Conservation (phyloP, 1,139 yeast genomes). For the Debaryomyces coudertii region DNA sequence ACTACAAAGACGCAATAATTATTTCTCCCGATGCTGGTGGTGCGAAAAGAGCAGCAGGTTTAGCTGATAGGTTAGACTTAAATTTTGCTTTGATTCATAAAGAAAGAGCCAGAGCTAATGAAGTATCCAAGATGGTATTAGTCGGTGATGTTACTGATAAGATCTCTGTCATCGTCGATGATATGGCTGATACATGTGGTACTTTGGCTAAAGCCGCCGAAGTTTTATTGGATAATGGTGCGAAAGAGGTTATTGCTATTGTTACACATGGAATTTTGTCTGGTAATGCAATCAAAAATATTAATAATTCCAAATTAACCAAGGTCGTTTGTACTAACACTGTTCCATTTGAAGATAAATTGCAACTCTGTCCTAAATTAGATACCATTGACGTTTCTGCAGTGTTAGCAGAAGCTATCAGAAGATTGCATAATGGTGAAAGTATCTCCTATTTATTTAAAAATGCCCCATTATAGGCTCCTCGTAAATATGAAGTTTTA, state of each 20-base stretch:
- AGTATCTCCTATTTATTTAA: constrained; percentile 75
- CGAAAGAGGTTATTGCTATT: constrained; percentile 74
- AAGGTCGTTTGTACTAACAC: constrained; percentile 76
- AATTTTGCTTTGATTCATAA: constrained; percentile 82
- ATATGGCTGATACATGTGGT: constrained; percentile 87
- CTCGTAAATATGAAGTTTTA: background rate
- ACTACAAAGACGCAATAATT: constrained; percentile 55
- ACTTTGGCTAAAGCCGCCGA: constrained; percentile 79
- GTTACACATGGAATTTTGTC: constrained; percentile 83
- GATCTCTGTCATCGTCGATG: constrained; percentile 73
- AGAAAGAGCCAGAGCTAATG: constrained; percentile 79
- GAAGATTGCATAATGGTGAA: constrained; percentile 84
- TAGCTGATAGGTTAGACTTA: constrained; percentile 75
- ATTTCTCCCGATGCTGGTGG: constrained; percentile 90
- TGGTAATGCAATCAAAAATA: constrained; percentile 66
- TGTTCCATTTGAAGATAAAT: constrained; percentile 64
- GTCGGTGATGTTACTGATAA: constrained; percentile 79
- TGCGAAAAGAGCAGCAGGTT: constrained; percentile 78
- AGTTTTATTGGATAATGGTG: constrained; percentile 60
- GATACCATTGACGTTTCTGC: constrained; percentile 74
- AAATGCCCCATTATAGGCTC: constrained; percentile 42
- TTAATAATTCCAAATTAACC: constrained; percentile 58
- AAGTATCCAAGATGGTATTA: constrained; percentile 72
- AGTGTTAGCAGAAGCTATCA: constrained; percentile 75
- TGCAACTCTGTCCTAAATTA: constrained; percentile 52